Conservation (phyloP, 2,329 filamentous ascomycete species). For the Alternaria panax region DNA sequence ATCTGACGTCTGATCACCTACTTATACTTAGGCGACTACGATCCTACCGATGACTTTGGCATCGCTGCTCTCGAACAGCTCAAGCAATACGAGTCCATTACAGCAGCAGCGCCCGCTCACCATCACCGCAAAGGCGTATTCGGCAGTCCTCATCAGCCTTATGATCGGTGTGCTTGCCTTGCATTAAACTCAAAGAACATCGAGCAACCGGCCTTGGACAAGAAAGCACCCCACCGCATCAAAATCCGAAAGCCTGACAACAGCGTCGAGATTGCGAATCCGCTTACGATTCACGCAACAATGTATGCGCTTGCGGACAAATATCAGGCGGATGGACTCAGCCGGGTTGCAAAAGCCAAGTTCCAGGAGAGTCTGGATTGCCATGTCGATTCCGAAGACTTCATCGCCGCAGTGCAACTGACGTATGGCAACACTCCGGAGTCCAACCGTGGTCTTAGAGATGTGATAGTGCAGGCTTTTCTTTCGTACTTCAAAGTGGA, state of each 20-base stretch:
- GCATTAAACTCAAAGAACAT: neutral
- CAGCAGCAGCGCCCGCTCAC: neutral
- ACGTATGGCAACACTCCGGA: conserved; percentile 36
- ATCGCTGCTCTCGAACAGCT: neutral
- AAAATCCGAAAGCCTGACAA: neutral
- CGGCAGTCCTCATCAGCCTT: no score
- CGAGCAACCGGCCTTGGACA: neutral
- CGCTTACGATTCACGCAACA: conserved; percentile 30
- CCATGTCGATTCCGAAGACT: conserved; percentile 31
- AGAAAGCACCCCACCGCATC: neutral
- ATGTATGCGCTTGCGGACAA: conserved; percentile 33
- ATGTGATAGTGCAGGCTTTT: conserved; percentile 34
- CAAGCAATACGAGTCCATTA: conserved; percentile 6
- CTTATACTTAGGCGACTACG: conserved; percentile 31
- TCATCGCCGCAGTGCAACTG: conserved; percentile 37
- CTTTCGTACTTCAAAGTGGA: conserved; percentile 26
- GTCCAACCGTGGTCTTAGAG: conserved; percentile 40
- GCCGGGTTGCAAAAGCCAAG: conserved; percentile 16
- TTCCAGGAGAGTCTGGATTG: conserved; percentile 18
- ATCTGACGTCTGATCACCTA: conserved; percentile 27
- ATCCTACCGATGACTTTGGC: conserved; percentile 8
- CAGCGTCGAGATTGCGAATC: conserved; percentile 35
- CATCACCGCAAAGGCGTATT: neutral
- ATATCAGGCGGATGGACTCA: conserved; percentile 23
- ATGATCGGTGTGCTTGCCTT: conserved; percentile 18